Percentiles rank a stretch among this genome's conserved stretches.
Evolutionary conservation across 2,329 filamentous ascomycete species (phyloP).

Genomic region (Dissoconium aciculare): DNA sequence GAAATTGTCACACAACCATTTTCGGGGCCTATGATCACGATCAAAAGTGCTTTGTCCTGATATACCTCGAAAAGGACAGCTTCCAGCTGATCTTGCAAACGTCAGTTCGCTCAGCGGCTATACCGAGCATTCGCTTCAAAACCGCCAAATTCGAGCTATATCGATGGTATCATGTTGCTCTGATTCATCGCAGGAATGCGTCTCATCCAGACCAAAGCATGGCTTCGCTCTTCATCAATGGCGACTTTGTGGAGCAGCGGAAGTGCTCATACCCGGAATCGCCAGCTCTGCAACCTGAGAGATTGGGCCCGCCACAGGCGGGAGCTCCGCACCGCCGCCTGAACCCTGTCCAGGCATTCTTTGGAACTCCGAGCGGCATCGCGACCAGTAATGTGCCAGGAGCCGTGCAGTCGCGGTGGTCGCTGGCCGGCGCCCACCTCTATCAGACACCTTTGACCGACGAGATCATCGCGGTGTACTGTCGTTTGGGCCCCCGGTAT

Average conservation of each 20-base stretch:
- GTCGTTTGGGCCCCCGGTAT: constrained; percentile 77
- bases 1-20: constrained; percentile 74
- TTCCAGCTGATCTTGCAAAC: constrained; percentile 92
- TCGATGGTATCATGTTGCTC: constrained; percentile 82
- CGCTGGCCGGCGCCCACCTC: constrained; percentile 74
- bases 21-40: constrained; percentile 88
- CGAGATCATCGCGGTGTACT: constrained; percentile 81
- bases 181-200: constrained; percentile 52
- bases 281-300: constrained; percentile 40
- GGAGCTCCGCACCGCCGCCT: constrained; percentile 9
- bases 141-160: constrained; percentile 59
- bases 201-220: constrained; percentile 18
- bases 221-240: constrained; percentile 79
- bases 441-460: constrained; percentile 81
- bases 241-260: constrained; percentile 83
- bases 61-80: constrained; percentile 87
- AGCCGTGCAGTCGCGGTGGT: constrained; percentile 67
- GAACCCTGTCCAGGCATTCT: constrained; percentile 66
- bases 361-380: constrained; percentile 82
- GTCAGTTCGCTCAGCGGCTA: constrained; percentile 62
- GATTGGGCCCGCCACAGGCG: constrained; percentile 2
- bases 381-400: constrained; percentile 61
- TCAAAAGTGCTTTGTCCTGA: constrained; percentile 84
- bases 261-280: constrained; percentile 75
- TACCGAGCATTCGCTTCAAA: constrained; percentile 88